Base-by-base conservation (phyloP, 192 early-diverging fungal species). In the Coemansia javaensis region DNA sequence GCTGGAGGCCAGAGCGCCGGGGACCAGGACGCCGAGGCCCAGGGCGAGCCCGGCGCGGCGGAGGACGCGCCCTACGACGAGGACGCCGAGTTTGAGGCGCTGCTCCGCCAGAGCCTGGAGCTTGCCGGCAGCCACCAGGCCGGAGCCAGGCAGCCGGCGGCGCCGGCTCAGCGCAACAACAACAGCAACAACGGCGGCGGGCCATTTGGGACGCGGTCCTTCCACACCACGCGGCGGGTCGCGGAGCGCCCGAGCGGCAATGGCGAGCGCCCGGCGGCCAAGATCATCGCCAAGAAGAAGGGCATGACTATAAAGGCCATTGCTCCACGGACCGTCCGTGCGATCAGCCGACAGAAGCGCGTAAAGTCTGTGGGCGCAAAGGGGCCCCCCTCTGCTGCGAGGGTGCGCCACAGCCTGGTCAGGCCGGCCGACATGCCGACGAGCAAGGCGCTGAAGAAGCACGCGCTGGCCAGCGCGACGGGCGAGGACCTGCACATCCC, bases 91-190 rank as follows among this genome's bases (percentile, higher is more conserved):
- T 73, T 73, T 40, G 62, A 73, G 54, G 20, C 42, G 44, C 53
- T 73, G 16, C 59, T 73, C 13, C 50, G 46, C 36, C 43, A 59
- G 16, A 73, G 69, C 45, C 65, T 61, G 69, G 44, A 40, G 49
- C 49, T 61, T 8, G n/a, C n/a, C n/a, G 7, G 15, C 18, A 40
- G 18, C 4, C 38, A 21, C 13, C 38, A 3, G 15, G 40, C 3
- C 28, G 28, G 28, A 30, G 1, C 28, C 28, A 2, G 28, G 45
- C 28, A 16, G 15, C n/a, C 27, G 2, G 24, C 35, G 22, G 14
- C 11, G 1, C 20, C 2, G 40, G 15, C 21, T 10, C 22, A 17
- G 25, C 33, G 3, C n/a, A n/a, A n/a, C n/a, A n/a, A n/a, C n/a
- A n/a, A n/a, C n/a, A n/a, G n/a, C n/a, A n/a, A 7, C 21, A 18